Conservation (phyloP, 768 basidiomycete species). For the Rossbeevera mucosa region DNA sequence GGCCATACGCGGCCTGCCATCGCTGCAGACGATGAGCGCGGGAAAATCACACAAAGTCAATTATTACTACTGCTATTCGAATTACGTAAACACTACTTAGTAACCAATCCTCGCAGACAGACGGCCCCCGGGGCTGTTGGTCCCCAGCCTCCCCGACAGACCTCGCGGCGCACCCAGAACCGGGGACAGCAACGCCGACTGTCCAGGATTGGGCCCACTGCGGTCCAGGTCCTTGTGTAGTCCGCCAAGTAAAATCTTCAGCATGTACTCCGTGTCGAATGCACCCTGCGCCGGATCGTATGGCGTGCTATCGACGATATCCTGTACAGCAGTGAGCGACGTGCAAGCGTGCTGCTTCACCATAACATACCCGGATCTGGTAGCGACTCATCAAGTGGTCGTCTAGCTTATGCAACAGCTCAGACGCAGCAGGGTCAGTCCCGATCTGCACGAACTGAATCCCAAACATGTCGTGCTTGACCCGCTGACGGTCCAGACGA, state of each 20-base stretch:
- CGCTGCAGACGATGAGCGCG: slow-evolving; percentile 19
- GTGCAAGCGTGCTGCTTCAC: too few species aligned
- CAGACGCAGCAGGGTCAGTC: slow-evolving; percentile 32
- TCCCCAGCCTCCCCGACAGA: slow-evolving; percentile 4
- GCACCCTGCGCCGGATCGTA: slow-evolving; percentile 29
- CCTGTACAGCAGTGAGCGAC: slow-evolving; percentile 19
- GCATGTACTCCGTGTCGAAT: slow-evolving; percentile 33
- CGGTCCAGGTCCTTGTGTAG: slow-evolving; percentile 18
- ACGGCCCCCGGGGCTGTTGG: slow-evolving; percentile 13
- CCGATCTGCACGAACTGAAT: slow-evolving; percentile 48
- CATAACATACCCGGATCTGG: slow-evolving; percentile 26
- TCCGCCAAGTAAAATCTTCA: slow-evolving; percentile 32
- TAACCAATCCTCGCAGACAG: slow-evolving; percentile 13
- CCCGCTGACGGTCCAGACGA: slow-evolving; percentile 34
- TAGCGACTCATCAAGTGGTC: slow-evolving; percentile 32
- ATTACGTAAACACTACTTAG: slow-evolving; percentile 3
- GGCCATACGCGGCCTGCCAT: slow-evolving; percentile 25
- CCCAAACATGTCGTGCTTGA: slow-evolving; percentile 37
- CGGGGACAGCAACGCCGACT: background rate
- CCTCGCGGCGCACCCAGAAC: background rate
- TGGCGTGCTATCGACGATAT: slow-evolving; percentile 46
- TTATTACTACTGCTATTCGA: too few species aligned
- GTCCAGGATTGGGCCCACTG: slow-evolving; percentile 2
- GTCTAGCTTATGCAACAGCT: slow-evolving; percentile 40
- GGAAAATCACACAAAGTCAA: slow-evolving; percentile 4